Conservation (phyloP, 2,329 filamentous ascomycete genomes). For the Thyridium curvatum region DNA sequence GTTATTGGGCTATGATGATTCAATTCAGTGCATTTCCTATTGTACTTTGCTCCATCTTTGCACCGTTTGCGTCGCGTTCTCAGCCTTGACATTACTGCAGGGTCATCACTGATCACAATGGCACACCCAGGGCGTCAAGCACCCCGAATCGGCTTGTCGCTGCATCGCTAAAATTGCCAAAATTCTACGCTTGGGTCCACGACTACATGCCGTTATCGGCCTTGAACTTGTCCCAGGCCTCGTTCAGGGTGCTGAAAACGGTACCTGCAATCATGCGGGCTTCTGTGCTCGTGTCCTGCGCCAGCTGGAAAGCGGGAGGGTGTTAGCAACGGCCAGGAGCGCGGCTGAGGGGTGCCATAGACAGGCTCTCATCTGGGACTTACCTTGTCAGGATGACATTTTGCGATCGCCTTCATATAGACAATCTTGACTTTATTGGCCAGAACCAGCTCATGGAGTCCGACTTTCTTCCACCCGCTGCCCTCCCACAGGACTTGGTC, state of each 20-base stretch:
- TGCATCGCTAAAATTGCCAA: too few relatives aligned
- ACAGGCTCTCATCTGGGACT: conserved; percentile 23
- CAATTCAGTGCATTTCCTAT: too few relatives aligned
- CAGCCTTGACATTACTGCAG: too few relatives aligned
- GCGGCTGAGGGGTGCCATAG: too few relatives aligned
- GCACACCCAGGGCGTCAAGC: too few relatives aligned
- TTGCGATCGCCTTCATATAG: conserved; percentile 99
- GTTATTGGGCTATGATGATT: background rate
- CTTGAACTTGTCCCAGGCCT: conserved; percentile 71
- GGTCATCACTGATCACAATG: too few relatives aligned
- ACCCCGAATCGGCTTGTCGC: too few relatives aligned
- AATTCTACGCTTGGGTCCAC: too few relatives aligned
- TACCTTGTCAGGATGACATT: conserved; percentile 98
- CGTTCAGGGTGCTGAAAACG: conserved; percentile 64
- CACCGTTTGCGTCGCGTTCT: too few relatives aligned
- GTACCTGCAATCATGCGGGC: conserved; percentile 58
- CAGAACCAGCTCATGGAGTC: conserved; percentile 87
- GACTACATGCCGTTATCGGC: conserved; percentile 56
- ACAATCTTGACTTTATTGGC: conserved; percentile 93
- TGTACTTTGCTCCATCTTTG: too few relatives aligned
- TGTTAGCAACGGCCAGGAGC: background rate
- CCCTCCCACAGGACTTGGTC: conserved; percentile 88
- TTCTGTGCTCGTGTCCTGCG: conserved; percentile 59
- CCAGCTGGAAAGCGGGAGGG: conserved; percentile 37
- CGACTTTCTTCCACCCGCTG: conserved; percentile 94